These are phyloP conservation scores for Fraxinus latifolia DNA, from an alignment of 305 asterid genomes.

Conservation along the genomic window DNA sequence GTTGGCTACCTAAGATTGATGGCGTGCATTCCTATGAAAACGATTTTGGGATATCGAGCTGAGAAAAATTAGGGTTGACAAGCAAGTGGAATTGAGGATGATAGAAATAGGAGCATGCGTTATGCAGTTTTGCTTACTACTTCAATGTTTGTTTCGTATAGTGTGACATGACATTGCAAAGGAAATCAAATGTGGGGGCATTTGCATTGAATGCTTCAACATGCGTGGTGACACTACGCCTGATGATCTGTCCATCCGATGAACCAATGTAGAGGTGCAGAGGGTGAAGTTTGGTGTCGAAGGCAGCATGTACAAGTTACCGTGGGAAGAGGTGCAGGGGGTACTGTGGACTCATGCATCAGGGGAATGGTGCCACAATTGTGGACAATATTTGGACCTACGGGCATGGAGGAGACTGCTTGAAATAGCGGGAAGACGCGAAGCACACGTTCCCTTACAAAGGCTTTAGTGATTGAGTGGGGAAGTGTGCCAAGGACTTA, in stretches of 20 bases:
- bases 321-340: not conserved
- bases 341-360: not conserved
- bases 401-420: not conserved
- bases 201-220: not conserved
- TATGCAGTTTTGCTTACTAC: not conserved
- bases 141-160: not conserved
- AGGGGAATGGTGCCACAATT: not conserved
- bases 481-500: not conserved
- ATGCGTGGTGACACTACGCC: not conserved
- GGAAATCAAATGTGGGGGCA: not conserved
- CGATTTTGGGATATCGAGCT: not conserved
- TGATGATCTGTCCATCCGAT: not conserved
- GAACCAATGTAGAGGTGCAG: not conserved
- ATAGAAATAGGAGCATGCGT: not conserved
- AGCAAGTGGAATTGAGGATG: not conserved
- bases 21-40: not conserved
- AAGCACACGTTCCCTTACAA: not conserved
- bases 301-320: not conserved
- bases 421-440: not conserved
- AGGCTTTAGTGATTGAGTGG: not conserved
- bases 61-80: not conserved
- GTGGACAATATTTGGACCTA: not conserved
- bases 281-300: not conserved
- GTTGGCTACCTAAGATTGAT: not conserved
- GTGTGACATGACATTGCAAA: not conserved